phyloP scores from a whole-genome alignment of 2,329 filamentous ascomycete species.

The Didymella segeticola region DNA sequence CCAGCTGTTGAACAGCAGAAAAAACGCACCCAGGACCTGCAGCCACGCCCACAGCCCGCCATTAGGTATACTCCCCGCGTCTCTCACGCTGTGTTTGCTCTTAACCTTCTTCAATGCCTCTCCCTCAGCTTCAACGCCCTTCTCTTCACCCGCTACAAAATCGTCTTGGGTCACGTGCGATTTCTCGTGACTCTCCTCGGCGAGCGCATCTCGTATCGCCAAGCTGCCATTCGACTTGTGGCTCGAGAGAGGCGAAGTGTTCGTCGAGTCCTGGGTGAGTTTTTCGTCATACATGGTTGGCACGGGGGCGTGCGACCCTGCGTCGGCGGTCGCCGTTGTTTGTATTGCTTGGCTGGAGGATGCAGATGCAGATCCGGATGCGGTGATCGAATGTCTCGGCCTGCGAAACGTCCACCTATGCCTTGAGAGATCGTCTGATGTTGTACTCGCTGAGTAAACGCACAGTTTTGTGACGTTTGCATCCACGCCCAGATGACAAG shows the following conservation, averaged over 20 bases:
- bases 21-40: conserved; percentile 57
- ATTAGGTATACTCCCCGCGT: conserved; percentile 54
- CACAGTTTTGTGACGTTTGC: neutral
- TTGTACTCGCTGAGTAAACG: too few species aligned
- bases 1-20: conserved; percentile 58
- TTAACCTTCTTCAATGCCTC: conserved; percentile 28
- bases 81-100: conserved; percentile 46
- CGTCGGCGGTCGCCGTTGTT: conserved; percentile 4
- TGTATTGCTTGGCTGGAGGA: conserved; percentile 4
- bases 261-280: conserved; percentile 3
- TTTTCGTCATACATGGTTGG: conserved; percentile 27
- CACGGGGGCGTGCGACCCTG: conserved; percentile 4
- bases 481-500: neutral
- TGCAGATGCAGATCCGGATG: neutral
- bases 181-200: conserved; percentile 18
- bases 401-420: neutral
- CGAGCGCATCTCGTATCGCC: conserved; percentile 6
- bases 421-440: too few species aligned
- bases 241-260: conserved; percentile 21
- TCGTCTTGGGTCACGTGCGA: conserved; percentile 22
- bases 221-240: conserved; percentile 22
- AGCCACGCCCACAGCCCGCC: conserved; percentile 57
- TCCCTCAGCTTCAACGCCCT: neutral
- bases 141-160: neutral
- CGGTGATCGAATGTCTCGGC: neutral